phyloP scores from a whole-genome alignment of 2,329 filamentous ascomycete genomes.

The Ceratocystis diversiconidia region DNA sequence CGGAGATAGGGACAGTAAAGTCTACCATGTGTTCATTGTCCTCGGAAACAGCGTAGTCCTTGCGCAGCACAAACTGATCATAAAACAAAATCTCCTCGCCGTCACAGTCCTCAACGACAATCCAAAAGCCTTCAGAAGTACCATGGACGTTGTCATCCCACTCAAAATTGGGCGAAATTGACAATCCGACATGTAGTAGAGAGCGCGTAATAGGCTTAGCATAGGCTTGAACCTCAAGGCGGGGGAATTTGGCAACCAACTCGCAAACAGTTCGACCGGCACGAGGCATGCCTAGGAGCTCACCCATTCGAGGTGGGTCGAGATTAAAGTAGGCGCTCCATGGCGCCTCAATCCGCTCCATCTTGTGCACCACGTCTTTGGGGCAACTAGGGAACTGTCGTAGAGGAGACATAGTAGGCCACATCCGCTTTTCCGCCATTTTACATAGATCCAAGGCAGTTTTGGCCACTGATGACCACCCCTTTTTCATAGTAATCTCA shows the following conservation, averaged over 20 bases:
- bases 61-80: slow-evolving; percentile 82
- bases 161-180: slow-evolving; percentile 84
- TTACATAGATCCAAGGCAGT: slow-evolving; percentile 90
- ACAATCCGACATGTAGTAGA: slow-evolving; percentile 78
- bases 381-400: slow-evolving; percentile 78
- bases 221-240: slow-evolving; percentile 82
- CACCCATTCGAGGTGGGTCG: slow-evolving; percentile 90
- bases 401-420: slow-evolving; percentile 94
- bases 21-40: slow-evolving; percentile 89
- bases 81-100: slow-evolving; percentile 92
- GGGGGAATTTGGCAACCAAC: slow-evolving; percentile 81
- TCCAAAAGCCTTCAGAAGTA: slow-evolving; percentile 85
- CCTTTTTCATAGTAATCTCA: slow-evolving; percentile 93
- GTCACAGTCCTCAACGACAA: slow-evolving; percentile 92
- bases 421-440: slow-evolving; percentile 99
- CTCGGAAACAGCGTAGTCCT: slow-evolving; percentile 73
- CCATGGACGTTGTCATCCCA: slow-evolving; percentile 91
- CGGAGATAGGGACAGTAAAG: slow-evolving; percentile 89
- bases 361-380: slow-evolving; percentile 75
- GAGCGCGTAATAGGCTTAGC: slow-evolving; percentile 91
- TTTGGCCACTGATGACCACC: slow-evolving; percentile 87
- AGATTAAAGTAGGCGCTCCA: slow-evolving; percentile 94
- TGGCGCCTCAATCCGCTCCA: slow-evolving; percentile 84
- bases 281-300: slow-evolving; percentile 79
- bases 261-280: slow-evolving; percentile 74